Base-by-base conservation (phyloP, 2,329 filamentous ascomycete species). In the Trichophyton schoenleinii region DNA sequence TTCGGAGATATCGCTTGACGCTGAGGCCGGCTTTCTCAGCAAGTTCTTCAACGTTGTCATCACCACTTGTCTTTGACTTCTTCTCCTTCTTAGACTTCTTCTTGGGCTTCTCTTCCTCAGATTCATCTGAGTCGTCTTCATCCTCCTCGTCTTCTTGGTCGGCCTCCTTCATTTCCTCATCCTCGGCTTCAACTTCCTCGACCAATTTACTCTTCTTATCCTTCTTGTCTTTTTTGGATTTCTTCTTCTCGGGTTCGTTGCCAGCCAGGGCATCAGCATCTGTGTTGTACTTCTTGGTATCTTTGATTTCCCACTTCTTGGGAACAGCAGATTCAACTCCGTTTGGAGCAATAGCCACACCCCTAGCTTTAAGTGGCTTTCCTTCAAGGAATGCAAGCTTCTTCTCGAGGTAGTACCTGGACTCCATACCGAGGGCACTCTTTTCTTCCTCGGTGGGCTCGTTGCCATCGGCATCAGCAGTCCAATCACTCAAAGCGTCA, bases 221-320 rank as follows among this genome's bases (percentile, higher is more conserved):
- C 52, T 71, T 72, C 69, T 80, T 74, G 68, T 75, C 75, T 44
- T 68, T 65, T 65, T 75, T 73, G 69, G 77, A 76, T 22, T 67
- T 68, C 13, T 74, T 67, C 61, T 67, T 67, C 41, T 65, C 71
- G 60, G 83, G 80, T 67, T 87, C 86, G 68, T 89, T 83, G 57
- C 83, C 84, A 63, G 80, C 80, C 58, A 96, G 78, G 65, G 91
- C 92, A 75, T 99, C 94, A 60, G 90, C 94, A 71, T 97, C 91
- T 57, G 84, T 82, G 75, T 97, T 97, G 81, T 99, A 99, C 76
- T 92, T 94, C 72, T 89, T 83, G 9, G 88, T 88, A 75, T 96
- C 90, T 78, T 95, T 95, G 70, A 99, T 81, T 65, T 91, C 88
- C 82, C 89, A 95, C 77, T 95, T 95, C 68, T 86, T 84, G 62